phyloP scores from a whole-genome alignment of 2,329 filamentous ascomycete species.

The Rutstroemia sp. region DNA sequence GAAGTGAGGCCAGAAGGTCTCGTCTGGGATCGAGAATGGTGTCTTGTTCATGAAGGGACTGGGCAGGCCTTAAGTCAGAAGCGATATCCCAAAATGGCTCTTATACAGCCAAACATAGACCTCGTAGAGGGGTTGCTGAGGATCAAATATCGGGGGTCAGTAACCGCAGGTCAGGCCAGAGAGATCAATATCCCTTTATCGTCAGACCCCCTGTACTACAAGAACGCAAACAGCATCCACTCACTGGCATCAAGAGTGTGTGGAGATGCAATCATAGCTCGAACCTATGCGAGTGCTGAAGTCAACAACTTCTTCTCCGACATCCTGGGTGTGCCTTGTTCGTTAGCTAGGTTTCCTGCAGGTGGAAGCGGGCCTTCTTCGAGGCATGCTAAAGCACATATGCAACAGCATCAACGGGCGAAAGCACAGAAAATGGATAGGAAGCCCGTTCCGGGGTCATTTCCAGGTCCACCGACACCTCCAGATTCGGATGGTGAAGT shows the following conservation, averaged over 20 bases:
- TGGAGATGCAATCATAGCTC: constrained; percentile 66
- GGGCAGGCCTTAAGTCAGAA: constrained; percentile 85
- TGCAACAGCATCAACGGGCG: constrained; percentile 48
- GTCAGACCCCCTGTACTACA: constrained; percentile 53
- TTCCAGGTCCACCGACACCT: constrained; percentile 45
- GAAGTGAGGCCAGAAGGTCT: constrained; percentile 74
- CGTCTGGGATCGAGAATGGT: constrained; percentile 96
- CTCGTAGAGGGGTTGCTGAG: constrained; percentile 58
- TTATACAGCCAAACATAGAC: constrained; percentile 70
- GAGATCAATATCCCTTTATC: constrained; percentile 56
- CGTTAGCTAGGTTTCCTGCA: constrained; percentile 75
- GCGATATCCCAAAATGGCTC: constrained; percentile 76
- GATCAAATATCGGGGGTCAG: constrained; percentile 43
- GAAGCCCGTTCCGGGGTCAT: constrained; percentile 41
- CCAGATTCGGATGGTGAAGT: constrained; percentile 50
- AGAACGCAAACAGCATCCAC: constrained; percentile 32
- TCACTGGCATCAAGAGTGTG: constrained; percentile 63
- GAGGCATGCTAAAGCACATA: constrained; percentile 65
- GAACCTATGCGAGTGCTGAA: constrained; percentile 57
- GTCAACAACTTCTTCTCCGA: constrained; percentile 73
- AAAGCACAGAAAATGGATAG: constrained; percentile 13
- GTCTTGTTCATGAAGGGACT: constrained; percentile 79
- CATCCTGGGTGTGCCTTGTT: constrained; percentile 70
- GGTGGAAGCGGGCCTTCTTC: constrained; percentile 50
- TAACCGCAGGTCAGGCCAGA: constrained; percentile 20